Conservation (phyloP, 2,329 filamentous ascomycete species). For the Alternaria atra region DNA sequence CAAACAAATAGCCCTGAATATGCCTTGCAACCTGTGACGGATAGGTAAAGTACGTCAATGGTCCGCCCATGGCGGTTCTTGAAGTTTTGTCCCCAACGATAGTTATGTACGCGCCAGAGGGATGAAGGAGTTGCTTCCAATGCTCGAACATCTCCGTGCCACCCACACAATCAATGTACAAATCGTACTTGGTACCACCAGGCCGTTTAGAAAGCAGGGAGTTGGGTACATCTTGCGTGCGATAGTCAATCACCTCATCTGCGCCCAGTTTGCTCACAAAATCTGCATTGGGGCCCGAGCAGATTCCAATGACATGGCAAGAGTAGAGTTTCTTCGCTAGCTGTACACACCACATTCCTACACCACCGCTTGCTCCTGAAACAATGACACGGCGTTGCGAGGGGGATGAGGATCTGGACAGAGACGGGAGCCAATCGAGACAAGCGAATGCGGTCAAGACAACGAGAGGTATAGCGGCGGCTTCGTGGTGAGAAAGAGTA, state of each 20-base stretch:
- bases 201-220: conserved; percentile 44
- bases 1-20: conserved; percentile 34
- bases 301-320: conserved; percentile 59
- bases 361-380: conserved; percentile 44
- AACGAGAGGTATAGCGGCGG: conserved; percentile 49
- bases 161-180: conserved; percentile 62
- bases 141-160: conserved; percentile 57
- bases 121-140: conserved; percentile 42
- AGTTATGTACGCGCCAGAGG: conserved; percentile 53
- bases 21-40: conserved; percentile 37
- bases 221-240: conserved; percentile 40
- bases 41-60: conserved; percentile 44
- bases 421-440: conserved; percentile 36
- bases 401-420: conserved; percentile 1
- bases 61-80: conserved; percentile 52
- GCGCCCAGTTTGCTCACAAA: conserved; percentile 60
- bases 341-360: conserved; percentile 49
- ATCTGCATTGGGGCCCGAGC: conserved; percentile 58
- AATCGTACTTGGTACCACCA: conserved; percentile 50
- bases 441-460: conserved; percentile 50
- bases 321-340: conserved; percentile 49
- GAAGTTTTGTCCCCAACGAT: conserved; percentile 51
- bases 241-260: conserved; percentile 56
- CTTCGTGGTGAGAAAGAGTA: conserved; percentile 29
- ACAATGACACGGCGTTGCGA: conserved; percentile 35